Evolutionary conservation across 1,139 yeast genomes (phyloP).

Genomic region (Geotrichum macrosporum): DNA sequence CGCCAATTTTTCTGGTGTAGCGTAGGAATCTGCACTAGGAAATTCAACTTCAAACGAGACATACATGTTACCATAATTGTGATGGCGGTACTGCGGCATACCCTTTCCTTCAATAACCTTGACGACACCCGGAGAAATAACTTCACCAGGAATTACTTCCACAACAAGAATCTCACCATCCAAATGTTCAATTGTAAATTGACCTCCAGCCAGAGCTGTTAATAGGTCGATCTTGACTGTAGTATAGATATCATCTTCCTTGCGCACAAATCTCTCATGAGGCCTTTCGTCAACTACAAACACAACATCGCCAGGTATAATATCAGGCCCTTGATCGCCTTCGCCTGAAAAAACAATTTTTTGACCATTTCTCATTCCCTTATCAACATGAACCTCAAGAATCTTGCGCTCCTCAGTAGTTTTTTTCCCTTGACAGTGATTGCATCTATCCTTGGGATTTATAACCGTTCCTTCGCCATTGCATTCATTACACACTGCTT

Average conservation of each 20-base stretch:
- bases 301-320: constrained; percentile 94
- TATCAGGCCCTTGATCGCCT: constrained; percentile 96
- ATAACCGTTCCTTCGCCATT: constrained; percentile 88
- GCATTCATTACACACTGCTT: constrained; percentile 90
- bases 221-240: constrained; percentile 85
- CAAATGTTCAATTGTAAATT: constrained; percentile 74
- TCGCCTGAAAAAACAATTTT: constrained; percentile 87
- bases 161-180: constrained; percentile 80
- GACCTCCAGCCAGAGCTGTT: constrained; percentile 96
- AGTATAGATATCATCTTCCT: constrained; percentile 81
- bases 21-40: constrained; percentile 41
- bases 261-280: constrained; percentile 75
- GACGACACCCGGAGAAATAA: constrained; percentile 75
- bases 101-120: constrained; percentile 91
- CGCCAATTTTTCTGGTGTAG: constrained; percentile 40
- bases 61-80: constrained; percentile 48
- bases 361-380: constrained; percentile 97
- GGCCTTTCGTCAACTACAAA: constrained; percentile 87
- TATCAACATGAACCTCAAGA: constrained; percentile 88
- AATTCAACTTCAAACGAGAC: constrained; percentile 51
- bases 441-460: constrained; percentile 86
- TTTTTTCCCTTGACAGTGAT: constrained; percentile 83
- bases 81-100: constrained; percentile 69
- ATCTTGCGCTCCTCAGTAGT: constrained; percentile 84
- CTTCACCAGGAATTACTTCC: constrained; percentile 84